Evolutionary conservation across 108 stramenopile genomes (phyloP).

Genomic region (Discostella stelligeroides): DNA sequence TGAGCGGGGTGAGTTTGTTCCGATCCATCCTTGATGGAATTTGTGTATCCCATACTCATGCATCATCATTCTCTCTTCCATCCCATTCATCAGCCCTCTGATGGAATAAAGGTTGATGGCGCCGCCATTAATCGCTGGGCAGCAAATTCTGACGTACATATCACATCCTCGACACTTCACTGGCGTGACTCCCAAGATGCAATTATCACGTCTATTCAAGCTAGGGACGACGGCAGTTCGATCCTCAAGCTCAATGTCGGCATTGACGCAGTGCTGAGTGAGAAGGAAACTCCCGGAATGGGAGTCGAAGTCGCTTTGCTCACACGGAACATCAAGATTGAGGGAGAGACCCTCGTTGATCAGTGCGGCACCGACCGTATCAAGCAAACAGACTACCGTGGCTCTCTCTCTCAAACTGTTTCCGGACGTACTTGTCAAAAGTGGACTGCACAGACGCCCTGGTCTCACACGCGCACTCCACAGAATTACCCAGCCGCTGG

Average conservation of each 20-base stretch:
- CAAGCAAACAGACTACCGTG: constrained; percentile 41
- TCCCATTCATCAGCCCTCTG: constrained; percentile 22
- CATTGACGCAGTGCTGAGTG: constrained; percentile 46
- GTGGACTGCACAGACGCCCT: constrained; percentile 27
- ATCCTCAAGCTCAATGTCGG: constrained; percentile 44
- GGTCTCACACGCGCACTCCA: constrained; percentile 12
- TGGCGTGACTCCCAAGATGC: constrained; percentile 45
- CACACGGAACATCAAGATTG: constrained; percentile 66
- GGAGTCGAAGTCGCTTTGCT: constrained; percentile 69
- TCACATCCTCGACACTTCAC: constrained; percentile 57
- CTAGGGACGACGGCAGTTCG: constrained; percentile 37
- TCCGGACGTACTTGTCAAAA: constrained; percentile 23
- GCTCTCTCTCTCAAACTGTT: constrained; percentile 10
- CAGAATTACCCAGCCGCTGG: constrained; percentile 21
- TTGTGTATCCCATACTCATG: background rate
- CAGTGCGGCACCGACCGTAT: constrained; percentile 27
- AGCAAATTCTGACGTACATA: constrained; percentile 54
- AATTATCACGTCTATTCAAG: constrained; percentile 23
- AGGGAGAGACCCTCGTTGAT: constrained; percentile 26
- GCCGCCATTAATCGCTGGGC: constrained; percentile 39
- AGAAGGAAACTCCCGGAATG: constrained; percentile 47
- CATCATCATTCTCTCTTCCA: background rate
- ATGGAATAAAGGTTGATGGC: constrained; percentile 31
- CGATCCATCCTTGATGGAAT: background rate
- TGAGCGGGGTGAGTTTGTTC: constrained; percentile 29